Percentiles rank a stretch among this genome's conserved stretches.
Evolutionary conservation across 179 eudicot genomes (phyloP).

Genomic region (Silene noctiflora): DNA sequence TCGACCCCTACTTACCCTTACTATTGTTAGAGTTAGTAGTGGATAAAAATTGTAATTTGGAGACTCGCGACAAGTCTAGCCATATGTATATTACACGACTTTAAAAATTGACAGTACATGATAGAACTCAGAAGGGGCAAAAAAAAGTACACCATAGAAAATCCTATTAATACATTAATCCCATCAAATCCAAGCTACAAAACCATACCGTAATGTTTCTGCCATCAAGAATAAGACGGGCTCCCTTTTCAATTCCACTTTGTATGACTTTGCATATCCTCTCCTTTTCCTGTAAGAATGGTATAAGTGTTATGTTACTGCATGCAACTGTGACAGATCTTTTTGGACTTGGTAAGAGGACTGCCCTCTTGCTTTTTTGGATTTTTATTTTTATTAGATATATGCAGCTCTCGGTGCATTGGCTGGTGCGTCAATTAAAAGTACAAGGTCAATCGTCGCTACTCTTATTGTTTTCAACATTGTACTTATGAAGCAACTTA

Average conservation of each 20-base stretch:
- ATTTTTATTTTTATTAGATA: too few relatives aligned
- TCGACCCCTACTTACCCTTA: too few relatives aligned
- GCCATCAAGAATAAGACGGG: constrained; percentile 73
- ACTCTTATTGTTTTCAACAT: background rate
- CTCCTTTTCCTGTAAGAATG: constrained; percentile 64
- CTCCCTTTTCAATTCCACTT: constrained; percentile 75
- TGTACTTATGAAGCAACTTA: background rate
- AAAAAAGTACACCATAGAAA: background rate
- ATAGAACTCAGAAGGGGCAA: too few relatives aligned
- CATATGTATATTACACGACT: too few relatives aligned
- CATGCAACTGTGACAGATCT: background rate
- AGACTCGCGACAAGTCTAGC: too few relatives aligned
- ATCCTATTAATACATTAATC: background rate
- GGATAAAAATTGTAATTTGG: too few relatives aligned
- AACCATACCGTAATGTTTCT: constrained; percentile 48
- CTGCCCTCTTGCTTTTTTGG: background rate
- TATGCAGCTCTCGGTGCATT: background rate
- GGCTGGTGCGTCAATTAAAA: background rate
- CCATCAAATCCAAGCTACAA: background rate
- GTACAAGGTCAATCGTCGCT: background rate
- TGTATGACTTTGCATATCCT: constrained; percentile 63
- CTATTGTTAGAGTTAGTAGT: too few relatives aligned
- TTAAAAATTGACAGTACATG: too few relatives aligned
- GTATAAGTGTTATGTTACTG: background rate
- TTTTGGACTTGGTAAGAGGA: background rate